A percentile compares a stretch with the other conserved stretches of the same genome.
Evolutionary conservation across 2,329 filamentous ascomycete species (phyloP).

Genomic region (Pseudogymnoascus sp.): DNA sequence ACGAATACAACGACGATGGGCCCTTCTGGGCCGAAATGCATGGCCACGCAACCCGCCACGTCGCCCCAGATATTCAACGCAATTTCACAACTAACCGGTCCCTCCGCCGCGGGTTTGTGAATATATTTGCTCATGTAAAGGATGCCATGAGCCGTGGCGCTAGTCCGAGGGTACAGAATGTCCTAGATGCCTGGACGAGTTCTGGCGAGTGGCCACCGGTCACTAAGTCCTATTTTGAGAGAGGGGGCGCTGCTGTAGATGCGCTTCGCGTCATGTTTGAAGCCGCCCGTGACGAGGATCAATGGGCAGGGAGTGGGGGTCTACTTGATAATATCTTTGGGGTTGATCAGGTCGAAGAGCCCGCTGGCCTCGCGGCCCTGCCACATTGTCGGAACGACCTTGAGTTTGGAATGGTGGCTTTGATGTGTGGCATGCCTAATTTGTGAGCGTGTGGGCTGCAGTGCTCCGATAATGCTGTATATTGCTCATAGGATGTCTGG

Average conservation of each 20-base stretch:
- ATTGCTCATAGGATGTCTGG: neutral
- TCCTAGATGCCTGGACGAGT: neutral
- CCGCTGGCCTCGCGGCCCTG: conserved; percentile 18
- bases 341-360: conserved; percentile 13
- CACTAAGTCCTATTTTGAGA: conserved; percentile 22
- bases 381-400: conserved; percentile 30
- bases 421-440: conserved; percentile 18
- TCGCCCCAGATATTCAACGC: neutral
- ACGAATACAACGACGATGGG: neutral
- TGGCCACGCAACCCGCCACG: neutral
- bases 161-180: neutral
- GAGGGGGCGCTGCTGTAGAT: conserved; percentile 25
- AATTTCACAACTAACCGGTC: neutral
- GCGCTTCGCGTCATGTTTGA: conserved; percentile 25
- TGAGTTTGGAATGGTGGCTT: conserved; percentile 29
- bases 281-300: conserved; percentile 22
- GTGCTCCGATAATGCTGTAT: neutral
- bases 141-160: neutral
- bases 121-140: neutral
- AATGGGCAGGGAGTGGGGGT: conserved; percentile 23
- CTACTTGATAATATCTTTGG: neutral
- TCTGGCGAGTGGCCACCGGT: neutral
- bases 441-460: neutral
- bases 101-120: neutral
- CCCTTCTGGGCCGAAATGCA: neutral